A percentile compares a stretch with the other conserved stretches of the same genome.
Evolutionary conservation across 441 rosid species (phyloP).

Genomic region (Populus hybrid): DNA sequence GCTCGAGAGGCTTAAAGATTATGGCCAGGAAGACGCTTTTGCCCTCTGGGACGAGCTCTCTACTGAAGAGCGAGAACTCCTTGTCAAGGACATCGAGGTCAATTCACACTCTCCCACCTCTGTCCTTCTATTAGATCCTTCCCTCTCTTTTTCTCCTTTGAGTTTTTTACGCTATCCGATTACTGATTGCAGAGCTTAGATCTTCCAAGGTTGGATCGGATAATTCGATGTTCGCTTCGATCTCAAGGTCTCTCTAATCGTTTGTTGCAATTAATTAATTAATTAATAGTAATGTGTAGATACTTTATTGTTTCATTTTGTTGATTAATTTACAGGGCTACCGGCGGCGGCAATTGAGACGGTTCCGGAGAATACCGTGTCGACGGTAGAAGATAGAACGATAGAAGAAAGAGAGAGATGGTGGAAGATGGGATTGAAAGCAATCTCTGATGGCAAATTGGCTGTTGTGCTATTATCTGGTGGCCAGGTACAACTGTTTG

Average conservation of each 20-base stretch:
- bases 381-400: slow-evolving; percentile 79
- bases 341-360: slow-evolving; percentile 87
- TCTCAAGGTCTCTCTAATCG: slow-evolving; percentile 63
- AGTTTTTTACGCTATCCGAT: neutral
- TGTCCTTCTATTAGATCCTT: neutral
- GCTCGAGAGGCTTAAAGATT: slow-evolving; percentile 88
- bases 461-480: slow-evolving; percentile 95
- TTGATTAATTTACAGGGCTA: slow-evolving; percentile 38
- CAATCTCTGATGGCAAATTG: slow-evolving; percentile 76
- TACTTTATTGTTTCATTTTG: neutral
- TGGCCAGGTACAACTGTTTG: slow-evolving; percentile 64
- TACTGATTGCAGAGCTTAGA: slow-evolving; percentile 56
- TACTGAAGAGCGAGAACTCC: slow-evolving; percentile 62
- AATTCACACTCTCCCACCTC: neutral
- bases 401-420: slow-evolving; percentile 74
- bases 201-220: slow-evolving; percentile 94
- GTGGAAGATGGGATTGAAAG: slow-evolving; percentile 94
- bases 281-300: neutral
- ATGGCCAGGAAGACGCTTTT: slow-evolving; percentile 85
- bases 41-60: slow-evolving; percentile 94
- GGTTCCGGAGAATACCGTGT: slow-evolving; percentile 77
- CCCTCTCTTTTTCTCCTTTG: neutral
- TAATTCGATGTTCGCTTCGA: slow-evolving; percentile 80
- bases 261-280: neutral
- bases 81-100: slow-evolving; percentile 84